Conservation (phyloP, 495 filamentous ascomycete species). For the Friedmanniomyces simplex region DNA sequence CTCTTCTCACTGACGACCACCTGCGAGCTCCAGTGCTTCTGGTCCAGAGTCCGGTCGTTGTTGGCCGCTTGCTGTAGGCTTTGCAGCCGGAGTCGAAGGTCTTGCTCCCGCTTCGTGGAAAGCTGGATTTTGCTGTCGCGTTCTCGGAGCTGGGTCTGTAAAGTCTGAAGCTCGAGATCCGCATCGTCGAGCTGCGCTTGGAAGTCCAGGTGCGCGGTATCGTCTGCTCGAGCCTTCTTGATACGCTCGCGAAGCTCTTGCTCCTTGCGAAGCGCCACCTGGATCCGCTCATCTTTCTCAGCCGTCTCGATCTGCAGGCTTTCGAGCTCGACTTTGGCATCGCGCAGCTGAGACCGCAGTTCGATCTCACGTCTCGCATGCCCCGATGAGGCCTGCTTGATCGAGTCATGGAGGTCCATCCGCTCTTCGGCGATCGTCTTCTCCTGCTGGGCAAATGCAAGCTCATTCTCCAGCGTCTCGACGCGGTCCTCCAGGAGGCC, state of each 20-base stretch:
- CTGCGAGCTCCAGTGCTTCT: slow-evolving; percentile 5
- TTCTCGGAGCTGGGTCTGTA: slow-evolving; percentile 14
- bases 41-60: slow-evolving; percentile 6
- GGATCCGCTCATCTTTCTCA: slow-evolving; percentile 17
- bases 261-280: slow-evolving; percentile 9
- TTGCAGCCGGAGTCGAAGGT: slow-evolving; percentile 11
- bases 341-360: slow-evolving; percentile 17
- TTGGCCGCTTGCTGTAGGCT: slow-evolving; percentile 2
- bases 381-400: slow-evolving; percentile 42
- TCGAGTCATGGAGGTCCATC: slow-evolving; percentile 52
- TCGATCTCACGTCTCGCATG: slow-evolving; percentile 21
- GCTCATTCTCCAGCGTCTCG: slow-evolving; percentile 29
- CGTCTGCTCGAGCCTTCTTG: slow-evolving; percentile 1
- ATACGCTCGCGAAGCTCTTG: slow-evolving; percentile 16
- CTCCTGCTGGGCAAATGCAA: slow-evolving; percentile 29
- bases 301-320: slow-evolving; percentile 12
- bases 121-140: slow-evolving; percentile 7
- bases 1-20: slow-evolving; percentile 36
- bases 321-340: slow-evolving; percentile 17
- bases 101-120: slow-evolving; percentile 7
- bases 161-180: slow-evolving; percentile 5
- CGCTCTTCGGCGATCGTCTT: slow-evolving; percentile 48
- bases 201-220: slow-evolving; percentile 5
- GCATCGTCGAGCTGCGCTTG: slow-evolving; percentile 13
- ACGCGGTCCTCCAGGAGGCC: slow-evolving; percentile 21